phyloP scores from a whole-genome alignment of 1,284 basidiomycete genomes.

The Apiotrichum porosum region DNA sequence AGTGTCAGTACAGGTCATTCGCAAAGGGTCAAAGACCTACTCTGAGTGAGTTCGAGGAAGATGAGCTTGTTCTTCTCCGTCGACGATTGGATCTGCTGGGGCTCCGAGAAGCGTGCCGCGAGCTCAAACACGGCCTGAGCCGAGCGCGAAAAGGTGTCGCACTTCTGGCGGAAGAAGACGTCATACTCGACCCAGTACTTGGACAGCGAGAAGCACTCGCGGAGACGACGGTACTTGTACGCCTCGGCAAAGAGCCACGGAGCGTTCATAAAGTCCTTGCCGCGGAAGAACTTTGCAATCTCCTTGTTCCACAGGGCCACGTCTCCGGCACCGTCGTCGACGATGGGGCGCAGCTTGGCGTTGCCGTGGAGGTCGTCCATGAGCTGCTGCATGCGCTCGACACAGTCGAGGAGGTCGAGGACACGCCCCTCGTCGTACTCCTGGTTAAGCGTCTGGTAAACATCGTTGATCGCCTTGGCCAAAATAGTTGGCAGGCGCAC shows the following conservation, averaged over 20 bases:
- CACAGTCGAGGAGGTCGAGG: conserved; percentile 78
- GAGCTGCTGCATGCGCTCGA: conserved; percentile 76
- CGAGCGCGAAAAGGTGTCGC: conserved; percentile 93
- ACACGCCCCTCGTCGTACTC: conserved; percentile 77
- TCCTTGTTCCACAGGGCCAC: conserved; percentile 97
- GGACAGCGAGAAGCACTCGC: conserved; percentile 91
- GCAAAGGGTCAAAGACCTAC: conserved; percentile 38
- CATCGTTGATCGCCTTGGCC: conserved; percentile 92
- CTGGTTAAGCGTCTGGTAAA: conserved; percentile 82
- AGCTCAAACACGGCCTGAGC: conserved; percentile 90
- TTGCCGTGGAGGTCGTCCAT: conserved; percentile 77
- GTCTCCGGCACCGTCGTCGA: conserved; percentile 90
- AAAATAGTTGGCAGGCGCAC: conserved; percentile 90
- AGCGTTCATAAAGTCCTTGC: conserved; percentile 93
- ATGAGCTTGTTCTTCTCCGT: conserved; percentile 67
- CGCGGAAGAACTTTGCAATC: conserved; percentile 88
- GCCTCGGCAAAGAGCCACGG: conserved; percentile 96
- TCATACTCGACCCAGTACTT: conserved; percentile 86
- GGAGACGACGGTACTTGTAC: conserved; percentile 93
- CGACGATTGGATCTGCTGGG: conserved; percentile 55
- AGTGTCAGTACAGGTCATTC: conserved; percentile 3
- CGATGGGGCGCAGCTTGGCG: conserved; percentile 73
- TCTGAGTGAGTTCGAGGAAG: conserved; percentile 92
- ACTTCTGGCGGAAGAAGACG: conserved; percentile 85
- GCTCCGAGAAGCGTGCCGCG: conserved; percentile 84